Conservation (phyloP, 768 basidiomycete genomes). For the Dentipellis sp. region DNA sequence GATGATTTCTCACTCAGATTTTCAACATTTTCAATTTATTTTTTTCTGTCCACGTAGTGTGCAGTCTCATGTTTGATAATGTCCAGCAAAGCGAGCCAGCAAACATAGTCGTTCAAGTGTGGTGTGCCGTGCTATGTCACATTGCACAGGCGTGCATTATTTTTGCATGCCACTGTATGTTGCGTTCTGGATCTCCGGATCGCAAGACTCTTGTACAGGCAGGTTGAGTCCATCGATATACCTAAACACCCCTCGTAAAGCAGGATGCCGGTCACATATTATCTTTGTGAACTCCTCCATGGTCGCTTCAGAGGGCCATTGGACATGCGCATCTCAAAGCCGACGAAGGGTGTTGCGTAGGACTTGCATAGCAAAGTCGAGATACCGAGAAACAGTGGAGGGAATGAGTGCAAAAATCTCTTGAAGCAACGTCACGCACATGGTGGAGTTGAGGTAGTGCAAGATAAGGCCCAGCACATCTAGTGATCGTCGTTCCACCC, state of each 20-base stretch:
- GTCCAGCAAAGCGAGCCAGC: no score
- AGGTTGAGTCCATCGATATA: neutral
- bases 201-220: neutral
- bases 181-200: neutral
- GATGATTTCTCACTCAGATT: no score
- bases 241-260: neutral
- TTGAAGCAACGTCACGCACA: constrained; percentile 27
- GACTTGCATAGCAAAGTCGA: constrained; percentile 24
- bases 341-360: neutral
- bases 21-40: no score
- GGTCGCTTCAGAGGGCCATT: neutral
- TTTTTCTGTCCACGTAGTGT: no score
- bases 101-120: no score
- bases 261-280: neutral
- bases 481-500: constrained; percentile 21
- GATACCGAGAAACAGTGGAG: constrained; percentile 25
- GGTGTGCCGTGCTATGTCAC: no score
- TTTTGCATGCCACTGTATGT: neutral
- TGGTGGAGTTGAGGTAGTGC: constrained; percentile 33
- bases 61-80: no score
- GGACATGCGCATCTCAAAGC: neutral
- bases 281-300: neutral
- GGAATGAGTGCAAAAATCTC: constrained; percentile 35
- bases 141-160: no score
- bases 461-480: constrained; percentile 31